A percentile compares a stretch with the other conserved stretches of the same genome.
Evolutionary conservation across 2,329 filamentous ascomycete genomes (phyloP).

Genomic region (Macrophomina phaseolina): DNA sequence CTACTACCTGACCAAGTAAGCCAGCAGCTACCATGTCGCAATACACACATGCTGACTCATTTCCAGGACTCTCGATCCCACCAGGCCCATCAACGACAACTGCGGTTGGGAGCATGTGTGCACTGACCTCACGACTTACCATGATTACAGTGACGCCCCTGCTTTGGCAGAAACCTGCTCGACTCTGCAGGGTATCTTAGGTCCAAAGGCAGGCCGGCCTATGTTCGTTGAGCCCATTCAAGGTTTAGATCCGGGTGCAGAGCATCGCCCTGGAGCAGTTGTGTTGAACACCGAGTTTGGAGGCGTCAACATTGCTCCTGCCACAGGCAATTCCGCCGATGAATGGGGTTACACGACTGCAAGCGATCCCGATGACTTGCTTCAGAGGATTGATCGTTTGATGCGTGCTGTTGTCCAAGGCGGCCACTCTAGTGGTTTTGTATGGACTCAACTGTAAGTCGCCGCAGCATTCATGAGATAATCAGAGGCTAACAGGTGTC

Average conservation of each 20-base stretch:
- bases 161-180: slow-evolving; percentile 62
- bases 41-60: neutral
- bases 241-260: slow-evolving; percentile 54
- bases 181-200: slow-evolving; percentile 60
- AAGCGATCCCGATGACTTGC: slow-evolving; percentile 62
- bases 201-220: slow-evolving; percentile 56
- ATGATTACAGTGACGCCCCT: slow-evolving; percentile 68
- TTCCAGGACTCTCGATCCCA: slow-evolving; percentile 61
- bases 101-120: slow-evolving; percentile 73
- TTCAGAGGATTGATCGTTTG: slow-evolving; percentile 64
- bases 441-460: slow-evolving; percentile 69
- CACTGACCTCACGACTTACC: slow-evolving; percentile 70
- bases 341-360: slow-evolving; percentile 75
- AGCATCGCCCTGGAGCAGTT: slow-evolving; percentile 61
- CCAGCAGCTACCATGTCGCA: neutral
- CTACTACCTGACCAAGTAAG: slow-evolving; percentile 68
- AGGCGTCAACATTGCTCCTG: slow-evolving; percentile 68
- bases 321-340: slow-evolving; percentile 36
- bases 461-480: too few species aligned
- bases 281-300: slow-evolving; percentile 72
- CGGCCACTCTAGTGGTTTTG: slow-evolving; percentile 66
- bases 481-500: slow-evolving; percentile 46
- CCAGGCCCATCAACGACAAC: slow-evolving; percentile 71
- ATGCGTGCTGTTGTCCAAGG: slow-evolving; percentile 63
- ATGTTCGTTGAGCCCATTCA: slow-evolving; percentile 61